phyloP scores from a whole-genome alignment of 1,139 yeast species.

The Lizanozyma gosingica region DNA sequence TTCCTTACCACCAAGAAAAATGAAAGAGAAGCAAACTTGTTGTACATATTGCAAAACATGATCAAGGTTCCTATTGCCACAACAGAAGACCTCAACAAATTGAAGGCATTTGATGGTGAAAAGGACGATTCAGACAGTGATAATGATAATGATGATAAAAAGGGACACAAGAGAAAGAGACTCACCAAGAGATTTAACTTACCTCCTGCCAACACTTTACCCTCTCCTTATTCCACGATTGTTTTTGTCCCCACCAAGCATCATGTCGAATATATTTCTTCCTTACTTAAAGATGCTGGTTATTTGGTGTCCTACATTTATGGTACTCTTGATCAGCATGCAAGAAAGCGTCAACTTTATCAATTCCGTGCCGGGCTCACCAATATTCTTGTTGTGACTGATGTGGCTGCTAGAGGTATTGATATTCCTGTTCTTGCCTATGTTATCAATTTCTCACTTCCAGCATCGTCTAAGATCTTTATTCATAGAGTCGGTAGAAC shows the following conservation, averaged over 20 bases:
- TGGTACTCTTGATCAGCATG: constrained; percentile 92
- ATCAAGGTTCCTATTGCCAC: constrained; percentile 81
- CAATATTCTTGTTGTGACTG: constrained; percentile 84
- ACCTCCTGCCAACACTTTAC: constrained; percentile 75
- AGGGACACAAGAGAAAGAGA: constrained; percentile 22
- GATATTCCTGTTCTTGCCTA: constrained; percentile 96
- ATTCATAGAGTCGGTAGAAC: constrained; percentile 98
- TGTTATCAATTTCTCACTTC: constrained; percentile 83
- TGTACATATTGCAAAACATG: constrained; percentile 68
- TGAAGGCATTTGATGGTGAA: constrained; percentile 38
- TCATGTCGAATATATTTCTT: constrained; percentile 86
- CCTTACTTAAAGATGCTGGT: constrained; percentile 64
- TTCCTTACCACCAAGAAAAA: constrained; percentile 71
- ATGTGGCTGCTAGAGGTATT: constrained; percentile 99
- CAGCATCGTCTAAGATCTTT: constrained; percentile 87
- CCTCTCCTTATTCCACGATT: constrained; percentile 80
- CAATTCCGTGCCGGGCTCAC: constrained; percentile 82
- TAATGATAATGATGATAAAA: constrained; percentile 21
- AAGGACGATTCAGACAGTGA: constrained; percentile 42
- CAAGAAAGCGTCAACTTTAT: constrained; percentile 81
- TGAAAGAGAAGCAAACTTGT: constrained; percentile 85
- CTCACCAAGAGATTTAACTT: constrained; percentile 44
- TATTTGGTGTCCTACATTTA: constrained; percentile 84
- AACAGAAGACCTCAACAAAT: constrained; percentile 47
- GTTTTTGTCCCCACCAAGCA: constrained; percentile 95